phyloP scores from a whole-genome alignment of 2,329 filamentous ascomycete species.

The Pseudopithomyces chartarum region DNA sequence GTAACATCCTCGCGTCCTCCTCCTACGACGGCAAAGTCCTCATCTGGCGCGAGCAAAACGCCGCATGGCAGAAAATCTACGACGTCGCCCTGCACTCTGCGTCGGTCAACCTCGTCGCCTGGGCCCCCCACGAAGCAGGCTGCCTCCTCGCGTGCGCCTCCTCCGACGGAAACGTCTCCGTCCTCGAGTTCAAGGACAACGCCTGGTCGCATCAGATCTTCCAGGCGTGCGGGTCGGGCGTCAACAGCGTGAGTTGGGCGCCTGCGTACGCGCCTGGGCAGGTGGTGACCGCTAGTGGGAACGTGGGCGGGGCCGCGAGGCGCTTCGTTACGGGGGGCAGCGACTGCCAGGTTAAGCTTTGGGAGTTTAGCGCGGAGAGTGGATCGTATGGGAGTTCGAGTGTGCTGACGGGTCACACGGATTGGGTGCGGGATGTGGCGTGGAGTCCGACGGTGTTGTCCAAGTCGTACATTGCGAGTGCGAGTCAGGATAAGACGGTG shows the following conservation, averaged over 20 bases:
- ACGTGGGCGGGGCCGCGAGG: conserved; percentile 62
- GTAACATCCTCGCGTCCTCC: conserved; percentile 93
- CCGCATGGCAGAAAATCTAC: conserved; percentile 75
- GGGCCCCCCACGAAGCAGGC: conserved; percentile 95
- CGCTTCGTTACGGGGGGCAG: conserved; percentile 94
- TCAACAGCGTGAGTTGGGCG: conserved; percentile 96
- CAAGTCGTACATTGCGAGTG: conserved; percentile 95
- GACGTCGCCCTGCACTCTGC: conserved; percentile 94
- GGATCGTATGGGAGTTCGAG: conserved; percentile 58
- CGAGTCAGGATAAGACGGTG: conserved; percentile 95
- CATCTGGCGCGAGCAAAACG: conserved; percentile 88
- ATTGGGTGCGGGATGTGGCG: conserved; percentile 97
- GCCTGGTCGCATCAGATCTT: conserved; percentile 89
- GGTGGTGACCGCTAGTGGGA: conserved; percentile 72
- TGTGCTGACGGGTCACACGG: conserved; percentile 76
- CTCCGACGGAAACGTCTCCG: conserved; percentile 89
- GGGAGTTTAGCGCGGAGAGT: conserved; percentile 69
- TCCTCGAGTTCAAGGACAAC: conserved; percentile 97
- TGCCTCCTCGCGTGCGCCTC: conserved; percentile 94
- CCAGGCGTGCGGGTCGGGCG: conserved; percentile 88
- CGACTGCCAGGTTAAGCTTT: conserved; percentile 93
- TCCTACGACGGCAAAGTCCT: conserved; percentile 98
- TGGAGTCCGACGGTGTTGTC: conserved; percentile 95
- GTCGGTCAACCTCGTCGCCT: conserved; percentile 93
- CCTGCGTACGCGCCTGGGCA: conserved; percentile 83